Percentiles rank a stretch among this genome's conserved stretches.
These are phyloP conservation scores for Penicillium bialowiezense DNA, from an alignment of 495 filamentous ascomycete species.

Conservation along the genomic window DNA sequence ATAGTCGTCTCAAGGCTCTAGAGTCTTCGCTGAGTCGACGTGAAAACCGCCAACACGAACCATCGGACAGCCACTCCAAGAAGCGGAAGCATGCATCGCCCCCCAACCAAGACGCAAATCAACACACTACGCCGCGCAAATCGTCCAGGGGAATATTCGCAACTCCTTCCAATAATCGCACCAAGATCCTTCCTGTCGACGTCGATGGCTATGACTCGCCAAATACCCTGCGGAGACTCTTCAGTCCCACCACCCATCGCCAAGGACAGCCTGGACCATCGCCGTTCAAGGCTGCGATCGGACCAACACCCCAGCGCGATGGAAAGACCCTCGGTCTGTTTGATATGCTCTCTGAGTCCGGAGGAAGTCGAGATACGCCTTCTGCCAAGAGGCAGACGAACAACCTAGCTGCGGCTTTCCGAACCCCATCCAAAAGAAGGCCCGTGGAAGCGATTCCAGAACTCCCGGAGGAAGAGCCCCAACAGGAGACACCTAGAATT, in stretches of 20 bases:
- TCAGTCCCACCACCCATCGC: slow-evolving; percentile 55
- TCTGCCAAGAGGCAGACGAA: slow-evolving; percentile 32
- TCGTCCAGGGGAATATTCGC: slow-evolving; percentile 32
- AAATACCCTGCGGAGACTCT: slow-evolving; percentile 54
- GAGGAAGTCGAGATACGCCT: slow-evolving; percentile 45
- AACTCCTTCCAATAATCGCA: slow-evolving; percentile 47
- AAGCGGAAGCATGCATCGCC: slow-evolving; percentile 41
- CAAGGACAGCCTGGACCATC: slow-evolving; percentile 31
- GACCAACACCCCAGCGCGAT: slow-evolving; percentile 89
- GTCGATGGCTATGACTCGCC: slow-evolving; percentile 58
- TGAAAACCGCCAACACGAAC: slow-evolving; percentile 28
- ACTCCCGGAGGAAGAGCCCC: slow-evolving; percentile 29
- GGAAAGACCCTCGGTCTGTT: slow-evolving; percentile 88
- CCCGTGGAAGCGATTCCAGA: slow-evolving; percentile 30
- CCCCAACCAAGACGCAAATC: slow-evolving; percentile 19
- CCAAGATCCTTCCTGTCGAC: slow-evolving; percentile 41
- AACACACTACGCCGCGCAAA: slow-evolving; percentile 31
- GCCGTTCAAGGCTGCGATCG: slow-evolving; percentile 52
- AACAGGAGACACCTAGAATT: slow-evolving; percentile 34
- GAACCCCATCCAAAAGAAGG: slow-evolving; percentile 40
- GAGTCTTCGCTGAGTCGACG: slow-evolving; percentile 28
- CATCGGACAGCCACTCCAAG: slow-evolving; percentile 28
- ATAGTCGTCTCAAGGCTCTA: slow-evolving; percentile 67
- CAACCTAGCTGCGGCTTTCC: slow-evolving; percentile 28
- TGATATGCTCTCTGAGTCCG: slow-evolving; percentile 68